These are phyloP conservation scores for Mycena metata DNA, from an alignment of 768 basidiomycete genomes.

Conservation along the genomic window DNA sequence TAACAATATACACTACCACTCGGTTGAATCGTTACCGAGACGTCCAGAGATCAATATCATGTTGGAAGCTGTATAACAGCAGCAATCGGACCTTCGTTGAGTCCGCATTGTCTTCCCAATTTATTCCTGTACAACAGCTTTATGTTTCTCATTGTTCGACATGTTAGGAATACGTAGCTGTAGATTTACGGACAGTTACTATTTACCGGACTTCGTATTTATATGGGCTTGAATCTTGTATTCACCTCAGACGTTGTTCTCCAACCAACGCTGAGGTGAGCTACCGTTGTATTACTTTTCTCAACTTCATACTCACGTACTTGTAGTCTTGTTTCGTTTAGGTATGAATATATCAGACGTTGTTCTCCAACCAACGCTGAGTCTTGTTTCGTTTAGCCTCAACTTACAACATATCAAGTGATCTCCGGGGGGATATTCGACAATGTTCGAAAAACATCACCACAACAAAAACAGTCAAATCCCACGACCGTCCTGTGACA, in stretches of 20 bases:
- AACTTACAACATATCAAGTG: slow-evolving; percentile 16
- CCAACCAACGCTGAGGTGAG: slow-evolving; percentile 18
- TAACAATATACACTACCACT: too few relatives aligned
- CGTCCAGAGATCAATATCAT: too few relatives aligned
- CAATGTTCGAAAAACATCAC: too few relatives aligned
- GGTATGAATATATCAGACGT: slow-evolving; percentile 16
- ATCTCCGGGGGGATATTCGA: too few relatives aligned
- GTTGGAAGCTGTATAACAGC: slow-evolving; percentile 7
- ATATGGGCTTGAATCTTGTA: slow-evolving; percentile 13
- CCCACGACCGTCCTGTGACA: too few relatives aligned
- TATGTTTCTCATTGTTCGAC: too few relatives aligned
- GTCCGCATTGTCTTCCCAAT: background rate
- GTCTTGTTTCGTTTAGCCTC: slow-evolving; percentile 13
- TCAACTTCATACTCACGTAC: background rate
- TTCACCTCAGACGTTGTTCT: slow-evolving; percentile 22
- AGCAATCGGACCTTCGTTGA: slow-evolving; percentile 3
- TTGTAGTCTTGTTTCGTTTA: slow-evolving; percentile 7
- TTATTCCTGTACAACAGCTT: slow-evolving; percentile 6
- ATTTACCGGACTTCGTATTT: slow-evolving; percentile 10
- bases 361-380: slow-evolving; percentile 12
- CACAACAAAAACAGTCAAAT: too few relatives aligned
- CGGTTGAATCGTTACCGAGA: too few relatives aligned
- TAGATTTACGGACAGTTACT: slow-evolving; percentile 7
- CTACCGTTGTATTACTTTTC: slow-evolving; percentile 1
- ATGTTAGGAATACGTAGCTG: background rate